Percentiles rank a stretch among this genome's conserved stretches.
These are phyloP conservation scores for Xylaria telfairii DNA, from an alignment of 495 filamentous ascomycete species.

Conservation along the genomic window DNA sequence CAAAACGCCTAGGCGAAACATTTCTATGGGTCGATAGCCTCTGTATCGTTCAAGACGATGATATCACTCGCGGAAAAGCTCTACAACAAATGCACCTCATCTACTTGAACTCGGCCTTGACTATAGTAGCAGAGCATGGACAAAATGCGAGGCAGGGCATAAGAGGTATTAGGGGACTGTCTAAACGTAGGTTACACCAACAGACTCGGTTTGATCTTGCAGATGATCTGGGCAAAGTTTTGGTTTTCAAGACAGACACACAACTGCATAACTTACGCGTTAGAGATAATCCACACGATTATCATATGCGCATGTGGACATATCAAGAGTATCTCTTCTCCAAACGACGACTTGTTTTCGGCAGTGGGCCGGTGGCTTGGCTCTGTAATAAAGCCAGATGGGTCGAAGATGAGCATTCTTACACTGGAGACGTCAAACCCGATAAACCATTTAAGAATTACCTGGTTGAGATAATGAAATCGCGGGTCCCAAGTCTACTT, in stretches of 20 bases:
- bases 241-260: neutral
- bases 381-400: neutral
- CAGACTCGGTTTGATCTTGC: neutral
- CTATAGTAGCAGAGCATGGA: slow-evolving; percentile 2
- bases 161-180: neutral
- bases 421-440: neutral
- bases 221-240: neutral
- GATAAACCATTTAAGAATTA: neutral
- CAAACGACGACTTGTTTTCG: neutral
- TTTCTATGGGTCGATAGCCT: slow-evolving; percentile 6
- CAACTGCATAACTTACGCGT: neutral
- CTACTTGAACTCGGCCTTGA: neutral
- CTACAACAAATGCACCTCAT: neutral
- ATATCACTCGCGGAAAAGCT: neutral
- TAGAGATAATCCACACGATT: neutral
- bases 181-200: slow-evolving; percentile 2
- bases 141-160: neutral
- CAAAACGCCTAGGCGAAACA: neutral
- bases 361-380: neutral
- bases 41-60: slow-evolving; percentile 8
- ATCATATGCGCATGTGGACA: slow-evolving; percentile 10
- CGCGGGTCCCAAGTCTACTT: slow-evolving; percentile 5
- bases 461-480: neutral
- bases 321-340: slow-evolving; percentile 13
- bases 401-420: slow-evolving; percentile 2